These are phyloP conservation scores for Nematodospora valgi DNA, from an alignment of 805 yeast species.

Conservation along the genomic window DNA sequence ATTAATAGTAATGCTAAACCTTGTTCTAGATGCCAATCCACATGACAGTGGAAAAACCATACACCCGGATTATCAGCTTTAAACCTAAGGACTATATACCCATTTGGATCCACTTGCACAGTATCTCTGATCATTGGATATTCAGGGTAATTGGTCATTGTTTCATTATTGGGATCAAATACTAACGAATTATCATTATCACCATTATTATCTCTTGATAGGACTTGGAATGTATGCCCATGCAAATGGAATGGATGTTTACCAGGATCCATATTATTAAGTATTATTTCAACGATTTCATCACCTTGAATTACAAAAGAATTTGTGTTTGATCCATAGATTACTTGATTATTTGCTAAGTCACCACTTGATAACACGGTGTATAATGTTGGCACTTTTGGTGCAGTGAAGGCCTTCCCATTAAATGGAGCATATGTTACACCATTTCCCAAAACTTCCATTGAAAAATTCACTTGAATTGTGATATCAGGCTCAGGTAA, in stretches of 20 bases:
- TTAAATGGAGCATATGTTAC: slow-evolving; percentile 96
- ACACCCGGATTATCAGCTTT: slow-evolving; percentile 95
- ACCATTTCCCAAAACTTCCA: slow-evolving; percentile 87
- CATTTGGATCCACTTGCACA: slow-evolving; percentile 73
- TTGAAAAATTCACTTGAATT: slow-evolving; percentile 67
- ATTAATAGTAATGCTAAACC: slow-evolving; percentile 80
- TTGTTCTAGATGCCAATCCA: slow-evolving; percentile 97
- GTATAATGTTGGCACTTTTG: slow-evolving; percentile 82
- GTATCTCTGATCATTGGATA: slow-evolving; percentile 85
- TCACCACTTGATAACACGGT: slow-evolving; percentile 76
- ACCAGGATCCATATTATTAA: slow-evolving; percentile 88
- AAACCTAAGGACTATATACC: slow-evolving; percentile 83
- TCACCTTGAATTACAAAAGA: slow-evolving; percentile 64
- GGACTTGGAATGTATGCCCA: slow-evolving; percentile 85
- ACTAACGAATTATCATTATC: slow-evolving; percentile 54
- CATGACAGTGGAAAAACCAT: slow-evolving; percentile 98
- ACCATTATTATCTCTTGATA: slow-evolving; percentile 65
- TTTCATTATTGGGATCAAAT: slow-evolving; percentile 26
- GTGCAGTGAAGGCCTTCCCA: slow-evolving; percentile 70
- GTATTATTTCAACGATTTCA: slow-evolving; percentile 71
- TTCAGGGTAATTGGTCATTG: slow-evolving; percentile 50
- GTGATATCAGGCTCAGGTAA: slow-evolving; percentile 66
- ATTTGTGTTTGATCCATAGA: slow-evolving; percentile 81
- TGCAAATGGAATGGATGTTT: slow-evolving; percentile 97
- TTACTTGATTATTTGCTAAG: slow-evolving; percentile 44